These are phyloP conservation scores for Xylaria nigripes DNA, from an alignment of 495 filamentous ascomycete genomes.

Conservation along the genomic window DNA sequence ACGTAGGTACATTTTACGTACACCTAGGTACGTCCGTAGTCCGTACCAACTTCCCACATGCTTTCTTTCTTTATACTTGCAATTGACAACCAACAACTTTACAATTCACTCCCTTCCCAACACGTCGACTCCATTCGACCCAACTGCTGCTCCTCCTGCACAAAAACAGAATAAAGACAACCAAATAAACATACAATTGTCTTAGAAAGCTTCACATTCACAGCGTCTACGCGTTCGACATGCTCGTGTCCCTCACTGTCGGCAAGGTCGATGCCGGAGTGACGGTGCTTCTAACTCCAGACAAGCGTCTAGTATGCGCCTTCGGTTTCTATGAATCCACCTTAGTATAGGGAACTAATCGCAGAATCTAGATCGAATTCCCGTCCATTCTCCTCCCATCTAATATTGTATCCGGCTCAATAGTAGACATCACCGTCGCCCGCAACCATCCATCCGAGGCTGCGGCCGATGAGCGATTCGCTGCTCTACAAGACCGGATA, in stretches of 20 bases:
- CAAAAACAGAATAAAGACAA: not conserved
- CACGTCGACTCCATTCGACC: not conserved
- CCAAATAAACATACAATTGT: not conserved
- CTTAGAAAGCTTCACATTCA: not conserved
- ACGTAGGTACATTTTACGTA: no score
- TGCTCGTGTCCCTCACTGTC: constrained; percentile 96
- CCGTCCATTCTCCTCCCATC: constrained; percentile 93
- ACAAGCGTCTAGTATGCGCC: constrained; percentile 84
- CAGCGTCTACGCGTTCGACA: constrained; percentile 32
- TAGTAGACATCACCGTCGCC: constrained; percentile 94
- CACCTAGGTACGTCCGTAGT: no score
- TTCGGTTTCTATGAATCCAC: not conserved
- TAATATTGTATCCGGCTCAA: constrained; percentile 88
- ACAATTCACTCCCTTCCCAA: not conserved
- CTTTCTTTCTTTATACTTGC: no score
- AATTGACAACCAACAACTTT: no score
- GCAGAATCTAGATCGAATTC: constrained; percentile 81
- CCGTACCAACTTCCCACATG: no score
- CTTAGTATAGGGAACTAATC: not conserved
- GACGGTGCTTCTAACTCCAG: constrained; percentile 90
- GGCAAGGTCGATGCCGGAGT: constrained; percentile 99
- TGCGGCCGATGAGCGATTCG: constrained; percentile 63
- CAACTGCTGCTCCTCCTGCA: not conserved
- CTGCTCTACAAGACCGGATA: constrained; percentile 78
- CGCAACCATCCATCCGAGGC: constrained; percentile 76